Evolutionary conservation across 1,284 basidiomycete genomes (phyloP).

Genomic region (Naganishia albida): DNA sequence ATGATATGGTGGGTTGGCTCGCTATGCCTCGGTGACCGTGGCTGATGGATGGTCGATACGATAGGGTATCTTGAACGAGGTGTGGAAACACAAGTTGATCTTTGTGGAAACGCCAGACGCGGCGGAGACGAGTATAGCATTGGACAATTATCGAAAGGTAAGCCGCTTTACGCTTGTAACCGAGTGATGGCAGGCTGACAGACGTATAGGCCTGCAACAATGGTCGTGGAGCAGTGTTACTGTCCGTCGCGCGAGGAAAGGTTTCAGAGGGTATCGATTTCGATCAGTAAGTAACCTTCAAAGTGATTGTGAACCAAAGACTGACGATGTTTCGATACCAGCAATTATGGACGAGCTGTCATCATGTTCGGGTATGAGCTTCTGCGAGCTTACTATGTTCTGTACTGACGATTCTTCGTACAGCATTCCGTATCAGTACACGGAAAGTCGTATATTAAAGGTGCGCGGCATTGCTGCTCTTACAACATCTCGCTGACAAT

Average conservation of each 20-base stretch:
- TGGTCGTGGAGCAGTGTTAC: constrained; percentile 90
- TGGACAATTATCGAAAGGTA: constrained; percentile 95
- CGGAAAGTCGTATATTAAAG: constrained; percentile 95
- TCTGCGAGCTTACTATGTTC: background rate
- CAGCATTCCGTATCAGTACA: constrained; percentile 97
- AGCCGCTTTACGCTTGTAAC: constrained; percentile 39
- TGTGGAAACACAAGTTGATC: constrained; percentile 99
- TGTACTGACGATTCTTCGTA: background rate
- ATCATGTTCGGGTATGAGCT: constrained; percentile 92
- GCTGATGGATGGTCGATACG: background rate
- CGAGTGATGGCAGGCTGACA: background rate
- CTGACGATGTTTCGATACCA: constrained; percentile 26
- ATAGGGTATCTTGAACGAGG: constrained; percentile 96
- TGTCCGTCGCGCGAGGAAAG: constrained; percentile 97
- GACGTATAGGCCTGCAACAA: constrained; percentile 87
- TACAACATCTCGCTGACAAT: background rate
- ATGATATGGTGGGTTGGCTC: constrained; percentile 83
- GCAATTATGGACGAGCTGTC: constrained; percentile 95
- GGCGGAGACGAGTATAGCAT: constrained; percentile 95
- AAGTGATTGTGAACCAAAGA: background rate
- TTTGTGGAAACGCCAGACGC: constrained; percentile 99
- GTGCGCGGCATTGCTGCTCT: constrained; percentile 31
- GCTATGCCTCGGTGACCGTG: constrained; percentile 14
- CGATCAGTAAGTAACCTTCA: constrained; percentile 66
- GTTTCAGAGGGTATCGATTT: constrained; percentile 99